These are phyloP conservation scores for Ustanciosporium gigantosporum DNA, from an alignment of 1,284 basidiomycete species.

Conservation along the genomic window DNA sequence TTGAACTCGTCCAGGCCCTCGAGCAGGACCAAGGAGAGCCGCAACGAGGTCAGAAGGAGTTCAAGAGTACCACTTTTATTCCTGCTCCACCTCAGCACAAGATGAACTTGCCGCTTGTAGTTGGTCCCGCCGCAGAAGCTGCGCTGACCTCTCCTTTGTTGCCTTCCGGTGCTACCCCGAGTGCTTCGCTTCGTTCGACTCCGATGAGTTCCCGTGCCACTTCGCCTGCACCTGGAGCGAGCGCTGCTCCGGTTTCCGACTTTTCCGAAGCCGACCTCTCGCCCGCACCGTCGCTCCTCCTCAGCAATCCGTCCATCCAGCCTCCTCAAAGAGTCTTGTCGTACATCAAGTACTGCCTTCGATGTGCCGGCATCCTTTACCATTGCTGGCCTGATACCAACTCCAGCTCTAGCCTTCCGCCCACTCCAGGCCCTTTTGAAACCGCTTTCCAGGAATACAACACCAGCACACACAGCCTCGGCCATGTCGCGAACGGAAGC, in stretches of 20 bases:
- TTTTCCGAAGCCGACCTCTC: slow-evolving; percentile 17
- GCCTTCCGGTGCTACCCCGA: slow-evolving; percentile 27
- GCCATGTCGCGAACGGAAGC: no score
- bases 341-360: slow-evolving; percentile 63
- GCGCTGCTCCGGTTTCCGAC: not conserved
- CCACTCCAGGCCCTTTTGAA: slow-evolving; percentile 32
- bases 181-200: slow-evolving; percentile 22
- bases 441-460: slow-evolving; percentile 26
- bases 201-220: slow-evolving; percentile 23
- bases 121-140: slow-evolving; percentile 37
- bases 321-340: slow-evolving; percentile 47
- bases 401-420: slow-evolving; percentile 19
- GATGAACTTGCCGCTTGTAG: slow-evolving; percentile 61
- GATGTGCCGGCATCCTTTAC: slow-evolving; percentile 66
- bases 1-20: slow-evolving; percentile 38
- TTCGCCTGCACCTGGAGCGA: slow-evolving; percentile 3
- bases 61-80: slow-evolving; percentile 65
- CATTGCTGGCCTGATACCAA: slow-evolving; percentile 61
- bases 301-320: slow-evolving; percentile 51
- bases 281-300: slow-evolving; percentile 26
- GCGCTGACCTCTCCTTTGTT: slow-evolving; percentile 23
- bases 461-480: no score
- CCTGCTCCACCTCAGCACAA: slow-evolving; percentile 64
- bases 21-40: slow-evolving; percentile 29
- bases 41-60: slow-evolving; percentile 52